These are phyloP conservation scores for Harringtonia aguacate DNA, from an alignment of 2,329 filamentous ascomycete genomes.

Conservation along the genomic window DNA sequence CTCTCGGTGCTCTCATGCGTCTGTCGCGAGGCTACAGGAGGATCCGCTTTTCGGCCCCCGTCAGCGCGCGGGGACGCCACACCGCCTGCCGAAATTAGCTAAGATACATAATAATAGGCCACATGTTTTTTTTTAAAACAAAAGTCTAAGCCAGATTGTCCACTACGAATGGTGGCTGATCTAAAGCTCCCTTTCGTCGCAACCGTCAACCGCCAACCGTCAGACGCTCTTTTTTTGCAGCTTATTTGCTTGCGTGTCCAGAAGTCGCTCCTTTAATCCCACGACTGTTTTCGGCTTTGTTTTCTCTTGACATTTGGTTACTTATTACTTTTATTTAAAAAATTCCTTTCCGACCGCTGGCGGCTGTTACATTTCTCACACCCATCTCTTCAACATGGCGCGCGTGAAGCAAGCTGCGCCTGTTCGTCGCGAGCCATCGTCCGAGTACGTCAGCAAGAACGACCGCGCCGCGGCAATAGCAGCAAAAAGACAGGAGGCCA, in stretches of 20 bases:
- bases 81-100: conserved; percentile 9
- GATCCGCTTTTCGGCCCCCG: no score
- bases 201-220: no score
- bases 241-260: no score
- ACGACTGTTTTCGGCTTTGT: not conserved
- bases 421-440: conserved; percentile 54
- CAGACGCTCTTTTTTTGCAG: no score
- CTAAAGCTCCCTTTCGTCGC: not conserved
- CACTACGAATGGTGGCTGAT: not conserved
- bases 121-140: not conserved
- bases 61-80: not conserved
- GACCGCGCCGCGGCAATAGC: conserved; percentile 25
- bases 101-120: not conserved
- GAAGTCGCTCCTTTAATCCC: not conserved
- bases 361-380: no score
- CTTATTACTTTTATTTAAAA: not conserved
- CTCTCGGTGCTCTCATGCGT: no score
- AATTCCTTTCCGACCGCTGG: not conserved
- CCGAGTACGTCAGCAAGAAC: conserved; percentile 49
- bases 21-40: no score
- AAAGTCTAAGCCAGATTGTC: not conserved
- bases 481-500: conserved; percentile 7
- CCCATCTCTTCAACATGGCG: conserved; percentile 41
- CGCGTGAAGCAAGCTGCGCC: conserved; percentile 59
- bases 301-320: not conserved